Evolutionary conservation across 306 rosid species (phyloP).

Genomic region (Delonix regia): DNA sequence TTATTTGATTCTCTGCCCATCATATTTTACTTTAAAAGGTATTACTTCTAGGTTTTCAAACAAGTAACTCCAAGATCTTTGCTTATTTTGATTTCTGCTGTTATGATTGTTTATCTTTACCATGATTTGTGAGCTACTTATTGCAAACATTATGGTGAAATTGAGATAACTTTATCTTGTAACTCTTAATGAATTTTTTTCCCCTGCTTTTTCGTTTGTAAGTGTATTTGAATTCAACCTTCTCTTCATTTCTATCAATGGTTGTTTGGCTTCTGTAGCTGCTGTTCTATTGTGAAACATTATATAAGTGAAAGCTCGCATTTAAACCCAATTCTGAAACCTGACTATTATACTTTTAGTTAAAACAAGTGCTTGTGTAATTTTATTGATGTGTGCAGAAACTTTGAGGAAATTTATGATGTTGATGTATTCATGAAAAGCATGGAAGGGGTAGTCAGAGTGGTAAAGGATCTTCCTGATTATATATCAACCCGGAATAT

Average conservation of each 20-base stretch:
- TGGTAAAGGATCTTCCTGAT: conserved; percentile 62
- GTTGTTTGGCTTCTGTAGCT: background rate
- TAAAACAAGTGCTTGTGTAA: conserved; percentile 10
- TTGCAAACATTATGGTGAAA: background rate
- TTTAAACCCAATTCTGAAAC: background rate
- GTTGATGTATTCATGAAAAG: conserved; percentile 64
- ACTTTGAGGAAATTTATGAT: conserved; percentile 76
- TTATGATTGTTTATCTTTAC: conserved; percentile 14
- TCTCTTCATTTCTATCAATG: background rate
- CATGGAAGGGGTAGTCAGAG: conserved; percentile 74
- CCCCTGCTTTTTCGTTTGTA: background rate
- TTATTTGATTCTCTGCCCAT: background rate
- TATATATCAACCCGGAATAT: conserved; percentile 61
- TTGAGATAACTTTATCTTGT: conserved; percentile 2
- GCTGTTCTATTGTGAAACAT: conserved; percentile 2
- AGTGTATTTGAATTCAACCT: conserved; percentile 2
- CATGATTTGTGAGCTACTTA: conserved; percentile 13
- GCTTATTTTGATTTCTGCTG: conserved; percentile 11
- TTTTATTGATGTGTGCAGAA: conserved; percentile 51
- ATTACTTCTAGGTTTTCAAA: background rate
- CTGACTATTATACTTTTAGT: background rate
- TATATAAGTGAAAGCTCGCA: background rate
- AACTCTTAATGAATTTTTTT: background rate
- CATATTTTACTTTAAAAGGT: background rate
- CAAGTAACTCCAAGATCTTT: background rate